Evolutionary conservation across 257 asterid species (phyloP).

Genomic region (Solanum rostratum): DNA sequence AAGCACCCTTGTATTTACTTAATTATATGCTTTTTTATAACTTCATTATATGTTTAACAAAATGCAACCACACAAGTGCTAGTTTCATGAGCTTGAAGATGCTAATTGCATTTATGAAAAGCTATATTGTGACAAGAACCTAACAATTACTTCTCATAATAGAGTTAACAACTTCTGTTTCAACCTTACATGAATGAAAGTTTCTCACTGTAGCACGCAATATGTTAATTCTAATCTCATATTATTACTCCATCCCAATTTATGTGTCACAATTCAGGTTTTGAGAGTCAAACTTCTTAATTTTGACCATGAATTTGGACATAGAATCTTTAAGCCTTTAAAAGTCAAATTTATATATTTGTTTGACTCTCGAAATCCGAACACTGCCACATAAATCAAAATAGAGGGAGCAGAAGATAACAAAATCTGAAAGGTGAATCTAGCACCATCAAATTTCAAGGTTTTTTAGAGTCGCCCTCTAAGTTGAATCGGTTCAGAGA

Average conservation of each 20-base stretch:
- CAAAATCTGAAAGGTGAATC: background rate
- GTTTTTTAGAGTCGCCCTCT: background rate
- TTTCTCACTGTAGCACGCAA: background rate
- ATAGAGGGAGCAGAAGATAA: background rate
- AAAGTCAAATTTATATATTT: background rate
- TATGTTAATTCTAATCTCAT: background rate
- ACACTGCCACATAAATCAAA: background rate
- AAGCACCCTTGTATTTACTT: background rate
- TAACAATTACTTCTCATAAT: background rate
- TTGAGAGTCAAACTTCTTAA: background rate
- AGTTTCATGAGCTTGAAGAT: background rate
- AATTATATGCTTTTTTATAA: background rate
- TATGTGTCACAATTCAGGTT: background rate
- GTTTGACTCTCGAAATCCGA: background rate
- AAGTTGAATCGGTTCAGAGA: background rate
- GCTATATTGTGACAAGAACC: background rate
- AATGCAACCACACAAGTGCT: background rate
- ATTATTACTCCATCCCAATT: background rate
- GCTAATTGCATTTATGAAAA: background rate
- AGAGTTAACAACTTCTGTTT: background rate
- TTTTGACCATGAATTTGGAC: background rate
- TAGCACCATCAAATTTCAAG: background rate
- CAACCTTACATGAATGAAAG: background rate
- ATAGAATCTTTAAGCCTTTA: background rate
- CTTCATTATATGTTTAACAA: background rate